Base-by-base conservation (phyloP, 202 grass and related monocot genomes). In the Setaria viridis region DNA sequence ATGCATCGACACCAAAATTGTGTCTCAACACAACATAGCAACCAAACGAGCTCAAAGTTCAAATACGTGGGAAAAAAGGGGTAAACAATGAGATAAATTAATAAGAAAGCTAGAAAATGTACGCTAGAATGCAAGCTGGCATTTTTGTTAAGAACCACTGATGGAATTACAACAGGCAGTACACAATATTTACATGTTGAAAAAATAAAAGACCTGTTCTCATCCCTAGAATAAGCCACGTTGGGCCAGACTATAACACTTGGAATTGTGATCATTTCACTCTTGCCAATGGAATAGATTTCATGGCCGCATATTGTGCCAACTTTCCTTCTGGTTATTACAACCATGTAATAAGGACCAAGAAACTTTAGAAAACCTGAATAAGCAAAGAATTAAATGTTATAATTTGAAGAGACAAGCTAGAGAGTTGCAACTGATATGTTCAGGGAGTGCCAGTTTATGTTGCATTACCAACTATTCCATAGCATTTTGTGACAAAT, bases 161-260 rank as follows among this genome's bases (percentile, higher is more conserved):
- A n/a, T n/a, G n/a, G n/a, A n/a, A n/a, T n/a, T n/a, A n/a, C n/a
- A n/a, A n/a, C n/a, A 79, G 76, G 65, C 81, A 85, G 76, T 75
- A 86, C 86, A 91, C 68, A 78, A 85, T 77, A 89, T 95, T 89
- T 87, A 89, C 86, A 87, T 76, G 64, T 72, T 87, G 84, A 92
- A 93, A 91, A 86, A 93, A 93, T 66, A 86, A 87, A 99, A 88
- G 92, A 99, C 97, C 97, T 99, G 93, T 99, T 99, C 88, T 99
- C 97, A 94, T 99, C 97, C 90, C 95, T 99, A 93, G 92, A 99
- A 93, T 94, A 93, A 77, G 90, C 92, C 93, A 96, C 86, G 82
- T 91, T 90, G 67, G 88, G 88, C 87, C 82, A 93, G 73, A 96
- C 89, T 83, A 89, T 87, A 82, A 89, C 89, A 86, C 94, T 88